Base-by-base conservation (phyloP, 2,329 filamentous ascomycete species). In the Penicillium sp. region DNA sequence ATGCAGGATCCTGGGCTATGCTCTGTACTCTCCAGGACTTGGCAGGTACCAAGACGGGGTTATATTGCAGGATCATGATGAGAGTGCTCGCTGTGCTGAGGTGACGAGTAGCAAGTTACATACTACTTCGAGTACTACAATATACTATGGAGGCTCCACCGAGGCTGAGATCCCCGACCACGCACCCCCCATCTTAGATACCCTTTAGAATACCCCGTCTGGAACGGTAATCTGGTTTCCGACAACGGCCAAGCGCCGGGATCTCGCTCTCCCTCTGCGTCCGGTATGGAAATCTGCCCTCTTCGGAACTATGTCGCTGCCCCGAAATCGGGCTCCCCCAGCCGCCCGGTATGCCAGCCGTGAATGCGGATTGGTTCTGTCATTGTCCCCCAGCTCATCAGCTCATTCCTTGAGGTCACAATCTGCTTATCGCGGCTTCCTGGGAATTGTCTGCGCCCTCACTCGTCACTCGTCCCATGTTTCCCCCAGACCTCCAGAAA, bases 201-300 rank as follows among this genome's bases (percentile, higher is more conserved):
- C 23, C 16, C 13, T 47, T 39, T 33, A 33, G 15, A 39, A 18
- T 39, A 39, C 36, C 36, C 36, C 36, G 36, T 39, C 16, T n/a
- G 13, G 18, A 21, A 21, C 36, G 36, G 36, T 39, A 39, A 39
- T 23, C 16, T 39, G 4, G 18, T 39, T 64, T 63, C 65, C 66
- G 66, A 68, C 65, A 67, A 67, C 65, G 65, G 66, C 60, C 65
- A 65, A 65, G 63, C 52, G 52, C 64, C 57, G 61, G 54, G 57
- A 59, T 58, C 52, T 54, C 45, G 53, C 52, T 55, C 39, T 47
- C 42, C 51, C 45, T 47, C 51, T 53, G 45, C 52, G 24, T 26
- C 24, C 7, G 53, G 45, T 13, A 54, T 42, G 26, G 10, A 31
- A 23, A 23, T 18, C 4, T 38, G 41, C 42, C 29, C 51, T 49